These are phyloP conservation scores for Talaromyces thailandensis DNA, from an alignment of 495 filamentous ascomycete genomes.

Conservation along the genomic window DNA sequence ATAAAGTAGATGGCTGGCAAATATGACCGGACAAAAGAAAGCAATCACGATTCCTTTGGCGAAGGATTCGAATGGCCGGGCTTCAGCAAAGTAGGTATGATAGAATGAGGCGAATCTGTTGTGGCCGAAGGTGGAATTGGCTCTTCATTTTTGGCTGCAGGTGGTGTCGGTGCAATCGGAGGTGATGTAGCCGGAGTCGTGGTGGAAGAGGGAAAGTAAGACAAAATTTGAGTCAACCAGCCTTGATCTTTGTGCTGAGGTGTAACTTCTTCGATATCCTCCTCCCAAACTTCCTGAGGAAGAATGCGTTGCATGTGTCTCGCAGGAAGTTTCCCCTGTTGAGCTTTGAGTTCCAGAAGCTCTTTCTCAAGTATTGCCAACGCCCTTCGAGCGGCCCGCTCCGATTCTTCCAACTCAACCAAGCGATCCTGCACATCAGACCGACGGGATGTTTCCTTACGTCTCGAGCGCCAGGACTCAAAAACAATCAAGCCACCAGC, in stretches of 20 bases:
- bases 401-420: conserved; percentile 54
- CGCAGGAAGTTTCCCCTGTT: conserved; percentile 23
- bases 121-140: not conserved
- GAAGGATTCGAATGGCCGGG: not conserved
- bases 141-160: not conserved
- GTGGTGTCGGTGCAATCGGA: conserved; percentile 1
- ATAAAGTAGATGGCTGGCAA: not conserved
- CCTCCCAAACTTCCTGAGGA: conserved; percentile 36
- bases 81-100: not conserved
- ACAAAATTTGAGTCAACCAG: conserved; percentile 25
- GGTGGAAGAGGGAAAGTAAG: conserved; percentile 20
- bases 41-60: conserved; percentile 1
- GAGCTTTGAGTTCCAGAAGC: conserved; percentile 46
- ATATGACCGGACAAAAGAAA: not conserved
- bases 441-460: conserved; percentile 68
- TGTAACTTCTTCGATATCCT: conserved; percentile 22
- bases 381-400: conserved; percentile 46
- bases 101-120: not conserved
- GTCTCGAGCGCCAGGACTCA: conserved; percentile 64
- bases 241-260: conserved; percentile 16
- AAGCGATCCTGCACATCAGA: conserved; percentile 67
- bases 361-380: conserved; percentile 62
- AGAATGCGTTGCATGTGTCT: conserved; percentile 27
- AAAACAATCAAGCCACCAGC: conserved; percentile 71
- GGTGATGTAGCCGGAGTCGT: conserved; percentile 1